phyloP scores from a whole-genome alignment of 2,329 filamentous ascomycete species.

The Escovopsis sp. region DNA sequence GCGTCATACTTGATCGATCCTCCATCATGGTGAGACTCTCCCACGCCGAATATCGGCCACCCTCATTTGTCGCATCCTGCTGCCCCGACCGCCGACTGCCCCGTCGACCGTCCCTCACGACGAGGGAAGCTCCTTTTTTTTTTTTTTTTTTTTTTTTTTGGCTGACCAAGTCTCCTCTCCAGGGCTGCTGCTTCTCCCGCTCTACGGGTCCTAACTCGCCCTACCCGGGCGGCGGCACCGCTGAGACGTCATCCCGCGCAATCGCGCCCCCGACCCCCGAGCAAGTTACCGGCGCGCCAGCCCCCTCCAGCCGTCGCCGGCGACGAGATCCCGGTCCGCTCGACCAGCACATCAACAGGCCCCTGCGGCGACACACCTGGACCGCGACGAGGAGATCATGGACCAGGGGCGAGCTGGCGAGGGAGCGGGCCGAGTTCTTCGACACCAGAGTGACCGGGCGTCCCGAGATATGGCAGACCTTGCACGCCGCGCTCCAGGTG shows the following conservation, averaged over 20 bases:
- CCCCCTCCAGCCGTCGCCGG: constrained; percentile 14
- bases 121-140: no score
- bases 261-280: constrained; percentile 30
- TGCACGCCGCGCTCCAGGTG: constrained; percentile 52
- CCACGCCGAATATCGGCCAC: no score
- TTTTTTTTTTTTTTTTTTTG: no score
- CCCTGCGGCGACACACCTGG: constrained; percentile 53
- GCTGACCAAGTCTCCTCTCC: no score
- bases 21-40: constrained; percentile 2
- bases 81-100: not conserved
- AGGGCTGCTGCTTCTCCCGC: constrained; percentile 47
- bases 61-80: not conserved
- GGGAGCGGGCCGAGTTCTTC: constrained; percentile 72
- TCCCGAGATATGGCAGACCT: constrained; percentile 64
- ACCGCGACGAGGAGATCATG: constrained; percentile 46
- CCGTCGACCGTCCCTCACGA: constrained; percentile 7
- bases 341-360: constrained; percentile 54
- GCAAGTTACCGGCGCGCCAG: constrained; percentile 8
- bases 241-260: constrained; percentile 35
- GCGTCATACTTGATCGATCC: not conserved
- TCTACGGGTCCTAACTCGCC: constrained; percentile 38
- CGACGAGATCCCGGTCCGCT: constrained; percentile 29
- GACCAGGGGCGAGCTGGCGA: constrained; percentile 54
- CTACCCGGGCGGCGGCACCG: constrained; percentile 32
- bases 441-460: constrained; percentile 73